Percentiles rank a stretch among this genome's conserved stretches.
These are phyloP conservation scores for Elsinoe ampelina DNA, from an alignment of 2,329 filamentous ascomycete genomes.

Conservation along the genomic window DNA sequence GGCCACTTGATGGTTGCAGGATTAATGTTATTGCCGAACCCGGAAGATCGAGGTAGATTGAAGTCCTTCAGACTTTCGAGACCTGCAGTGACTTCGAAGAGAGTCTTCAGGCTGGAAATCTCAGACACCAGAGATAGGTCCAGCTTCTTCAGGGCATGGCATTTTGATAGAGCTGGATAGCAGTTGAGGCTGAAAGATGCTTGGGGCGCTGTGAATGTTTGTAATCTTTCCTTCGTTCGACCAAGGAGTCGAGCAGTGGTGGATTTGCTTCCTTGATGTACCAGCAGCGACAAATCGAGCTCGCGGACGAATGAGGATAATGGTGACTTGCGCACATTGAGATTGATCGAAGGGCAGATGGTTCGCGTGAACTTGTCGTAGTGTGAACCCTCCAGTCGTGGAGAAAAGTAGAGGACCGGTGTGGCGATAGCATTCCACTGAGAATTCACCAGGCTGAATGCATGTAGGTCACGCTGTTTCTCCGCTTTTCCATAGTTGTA, in stretches of 20 bases:
- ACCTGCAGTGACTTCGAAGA: conserved; percentile 43
- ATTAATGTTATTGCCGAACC: conserved; percentile 20
- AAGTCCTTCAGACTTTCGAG: conserved; percentile 38
- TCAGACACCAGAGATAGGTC: conserved; percentile 47
- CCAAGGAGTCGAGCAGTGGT: conserved; percentile 48
- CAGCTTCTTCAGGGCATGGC: conserved; percentile 38
- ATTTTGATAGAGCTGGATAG: conserved; percentile 49
- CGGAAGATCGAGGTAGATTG: conserved; percentile 27
- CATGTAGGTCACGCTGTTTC: conserved; percentile 39
- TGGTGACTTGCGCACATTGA: conserved; percentile 40
- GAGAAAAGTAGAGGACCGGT: conserved; percentile 43
- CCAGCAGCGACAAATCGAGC: conserved; percentile 46
- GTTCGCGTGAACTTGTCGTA: conserved; percentile 47
- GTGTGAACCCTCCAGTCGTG: conserved; percentile 42
- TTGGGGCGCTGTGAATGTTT: conserved; percentile 49
- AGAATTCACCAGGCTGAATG: conserved; percentile 44
- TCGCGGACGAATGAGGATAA: conserved; percentile 42
- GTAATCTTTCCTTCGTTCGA: conserved; percentile 43
- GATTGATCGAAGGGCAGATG: conserved; percentile 44
- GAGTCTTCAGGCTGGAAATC: conserved; percentile 37
- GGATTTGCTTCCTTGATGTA: conserved; percentile 51
- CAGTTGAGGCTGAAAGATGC: conserved; percentile 49
- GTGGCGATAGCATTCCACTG: conserved; percentile 50
- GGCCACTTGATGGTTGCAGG: conserved; percentile 32
- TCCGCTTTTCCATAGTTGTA: conserved; percentile 1